Evolutionary conservation across 805 yeast genomes (phyloP), one percentile per base, ranked within the genome.

Genomic region (Nakazawaea wickerhamii): DNA sequence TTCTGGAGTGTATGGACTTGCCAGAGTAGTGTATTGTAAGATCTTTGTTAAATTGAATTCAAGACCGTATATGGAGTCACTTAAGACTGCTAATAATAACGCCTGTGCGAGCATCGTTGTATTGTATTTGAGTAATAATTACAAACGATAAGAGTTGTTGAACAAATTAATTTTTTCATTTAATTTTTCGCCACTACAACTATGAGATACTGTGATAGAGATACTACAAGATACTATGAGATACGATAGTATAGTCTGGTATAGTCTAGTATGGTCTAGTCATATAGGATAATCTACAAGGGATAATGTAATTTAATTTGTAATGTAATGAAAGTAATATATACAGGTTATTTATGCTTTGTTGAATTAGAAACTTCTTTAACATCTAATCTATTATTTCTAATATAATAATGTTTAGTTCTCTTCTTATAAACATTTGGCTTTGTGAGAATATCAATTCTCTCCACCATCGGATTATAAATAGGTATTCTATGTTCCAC

Each of bases 321-420:
- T n/a, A n/a, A n/a, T n/a, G n/a, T n/a, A n/a, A n/a, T n/a, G n/a
- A n/a, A n/a, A n/a, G n/a, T n/a, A n/a, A n/a, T 25, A 36, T 17
- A 36, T 17, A 36, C 14, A 22, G 21, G 6, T 15, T 21, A 41
- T 19, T 23, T 41, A 32, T 17, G 36, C 40, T 41, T 41, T 2
- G 44, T 41, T 36, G 40, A 36, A 14, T 41, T 41, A 9, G 44
- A 8, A n/a, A 41, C 39, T 58, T 83, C 89, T 49, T 79, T 82
- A 38, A 82, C 90, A 61, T 86, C 95, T 60, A 80, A 65, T 57
- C 77, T 80, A 40, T 82, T 71, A 61, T 75, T 83, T 67, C 96
- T 84, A 57, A 93, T 84, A 65, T 87, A 93, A 72, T 83, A 90
- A 54, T 88, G 91, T 71, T 87, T 91, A 65, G 79, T 78, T 75